Conservation (phyloP, 352 stramenopile species). For the Pythium volutum region DNA sequence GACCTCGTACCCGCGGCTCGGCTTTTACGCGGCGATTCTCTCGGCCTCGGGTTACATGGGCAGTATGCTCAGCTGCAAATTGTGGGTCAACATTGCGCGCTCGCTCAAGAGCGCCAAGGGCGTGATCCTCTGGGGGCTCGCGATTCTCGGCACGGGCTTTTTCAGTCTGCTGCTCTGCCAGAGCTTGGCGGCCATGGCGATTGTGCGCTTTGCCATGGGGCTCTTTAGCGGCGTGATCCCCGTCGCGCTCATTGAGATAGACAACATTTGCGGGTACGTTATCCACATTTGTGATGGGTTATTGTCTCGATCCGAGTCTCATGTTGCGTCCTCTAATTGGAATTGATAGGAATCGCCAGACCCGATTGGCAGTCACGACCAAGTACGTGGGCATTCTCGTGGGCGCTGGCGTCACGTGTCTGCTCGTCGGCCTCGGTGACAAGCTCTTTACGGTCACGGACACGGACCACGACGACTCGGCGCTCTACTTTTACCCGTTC, state of each 20-base stretch:
- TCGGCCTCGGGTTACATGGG: constrained; percentile 64
- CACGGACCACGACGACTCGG: constrained; percentile 36
- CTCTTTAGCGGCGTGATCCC: constrained; percentile 72
- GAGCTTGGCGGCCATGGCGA: constrained; percentile 68
- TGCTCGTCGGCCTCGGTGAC: constrained; percentile 43
- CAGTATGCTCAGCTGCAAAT: constrained; percentile 63
- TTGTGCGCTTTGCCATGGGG: constrained; percentile 74
- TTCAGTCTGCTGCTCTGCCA: constrained; percentile 78
- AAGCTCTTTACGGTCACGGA: constrained; percentile 47
- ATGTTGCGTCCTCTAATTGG: not conserved
- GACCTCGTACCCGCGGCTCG: constrained; percentile 65
- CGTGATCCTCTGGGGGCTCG: constrained; percentile 77
- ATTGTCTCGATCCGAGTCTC: not conserved
- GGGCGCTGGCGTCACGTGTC: constrained; percentile 44
- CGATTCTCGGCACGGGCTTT: constrained; percentile 59
- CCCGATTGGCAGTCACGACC: constrained; percentile 51
- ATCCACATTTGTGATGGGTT: too few relatives aligned
- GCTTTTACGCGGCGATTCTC: constrained; percentile 77
- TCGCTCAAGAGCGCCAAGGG: constrained; percentile 77
- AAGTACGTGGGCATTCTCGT: constrained; percentile 68
- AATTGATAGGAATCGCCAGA: constrained; percentile 50
- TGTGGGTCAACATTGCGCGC: constrained; percentile 77
- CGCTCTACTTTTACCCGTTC: constrained; percentile 76
- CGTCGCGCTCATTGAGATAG: constrained; percentile 75
- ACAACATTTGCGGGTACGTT: constrained; percentile 72